These are phyloP conservation scores for Aspergillus sp. DNA, from an alignment of 2,329 filamentous ascomycete species.

Conservation along the genomic window DNA sequence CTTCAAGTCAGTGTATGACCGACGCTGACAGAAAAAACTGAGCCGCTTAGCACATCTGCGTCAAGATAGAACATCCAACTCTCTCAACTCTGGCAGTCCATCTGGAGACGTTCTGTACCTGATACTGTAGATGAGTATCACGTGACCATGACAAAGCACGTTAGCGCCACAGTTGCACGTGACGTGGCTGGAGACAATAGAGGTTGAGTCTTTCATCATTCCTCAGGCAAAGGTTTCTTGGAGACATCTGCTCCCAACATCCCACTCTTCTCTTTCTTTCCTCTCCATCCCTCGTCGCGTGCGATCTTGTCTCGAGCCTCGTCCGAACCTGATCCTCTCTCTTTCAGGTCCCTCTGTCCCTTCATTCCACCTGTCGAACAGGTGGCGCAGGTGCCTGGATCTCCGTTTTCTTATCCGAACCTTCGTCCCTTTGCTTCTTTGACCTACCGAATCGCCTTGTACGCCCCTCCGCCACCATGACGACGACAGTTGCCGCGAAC, in stretches of 20 bases:
- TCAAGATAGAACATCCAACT: too few relatives aligned
- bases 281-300: too few relatives aligned
- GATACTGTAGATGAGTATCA: too few relatives aligned
- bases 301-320: neutral
- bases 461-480: conserved; percentile 53
- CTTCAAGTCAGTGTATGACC: too few relatives aligned
- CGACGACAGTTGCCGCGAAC: conserved; percentile 71
- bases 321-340: neutral
- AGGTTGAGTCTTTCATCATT: neutral
- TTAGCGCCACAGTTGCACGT: neutral
- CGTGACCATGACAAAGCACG: too few relatives aligned
- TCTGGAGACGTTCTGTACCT: too few relatives aligned
- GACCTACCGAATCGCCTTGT: conserved; percentile 5
- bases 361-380: neutral
- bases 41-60: too few relatives aligned
- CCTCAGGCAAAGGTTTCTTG: neutral
- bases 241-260: neutral
- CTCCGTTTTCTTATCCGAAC: neutral
- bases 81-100: too few relatives aligned
- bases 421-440: neutral
- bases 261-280: neutral
- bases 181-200: neutral
- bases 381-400: neutral
- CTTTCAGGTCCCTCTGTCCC: neutral
- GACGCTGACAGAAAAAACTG: too few relatives aligned